A percentile compares a stretch with the other conserved stretches of the same genome.
phyloP scores from a whole-genome alignment of 148 eudicot species.

The Rhododendron kiyosumense region DNA sequence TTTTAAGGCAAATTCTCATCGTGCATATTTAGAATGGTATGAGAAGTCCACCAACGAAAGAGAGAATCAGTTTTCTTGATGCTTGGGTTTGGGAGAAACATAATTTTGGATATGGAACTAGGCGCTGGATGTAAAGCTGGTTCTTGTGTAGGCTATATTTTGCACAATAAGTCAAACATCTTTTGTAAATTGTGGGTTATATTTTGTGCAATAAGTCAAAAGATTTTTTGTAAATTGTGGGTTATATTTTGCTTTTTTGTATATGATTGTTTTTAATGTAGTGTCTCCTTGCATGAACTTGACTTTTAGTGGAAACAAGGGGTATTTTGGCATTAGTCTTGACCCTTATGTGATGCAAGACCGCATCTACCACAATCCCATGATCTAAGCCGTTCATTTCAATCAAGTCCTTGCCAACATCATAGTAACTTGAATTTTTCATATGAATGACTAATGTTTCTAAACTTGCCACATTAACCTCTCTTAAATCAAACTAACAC shows the following conservation, averaged over 20 bases:
- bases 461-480: too few species aligned
- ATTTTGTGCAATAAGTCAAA: background rate
- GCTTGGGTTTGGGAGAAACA: background rate
- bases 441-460: too few species aligned
- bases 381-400: too few species aligned
- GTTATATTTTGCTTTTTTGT: background rate
- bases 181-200: background rate
- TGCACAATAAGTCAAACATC: background rate
- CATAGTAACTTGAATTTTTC: too few species aligned
- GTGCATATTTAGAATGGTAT: background rate
- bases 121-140: background rate
- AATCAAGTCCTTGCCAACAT: too few species aligned
- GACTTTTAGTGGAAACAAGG: too few species aligned
- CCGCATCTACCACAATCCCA: too few species aligned
- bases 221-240: background rate
- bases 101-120: background rate
- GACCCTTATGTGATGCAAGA: too few species aligned
- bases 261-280: background rate
- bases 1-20: background rate
- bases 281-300: too few species aligned
- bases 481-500: too few species aligned
- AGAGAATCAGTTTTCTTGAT: background rate
- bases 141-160: background rate
- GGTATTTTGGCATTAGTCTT: too few species aligned
- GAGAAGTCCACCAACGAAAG: background rate